Base-by-base conservation (phyloP, 306 rosid species). In the Cicer pinnatifidum region DNA sequence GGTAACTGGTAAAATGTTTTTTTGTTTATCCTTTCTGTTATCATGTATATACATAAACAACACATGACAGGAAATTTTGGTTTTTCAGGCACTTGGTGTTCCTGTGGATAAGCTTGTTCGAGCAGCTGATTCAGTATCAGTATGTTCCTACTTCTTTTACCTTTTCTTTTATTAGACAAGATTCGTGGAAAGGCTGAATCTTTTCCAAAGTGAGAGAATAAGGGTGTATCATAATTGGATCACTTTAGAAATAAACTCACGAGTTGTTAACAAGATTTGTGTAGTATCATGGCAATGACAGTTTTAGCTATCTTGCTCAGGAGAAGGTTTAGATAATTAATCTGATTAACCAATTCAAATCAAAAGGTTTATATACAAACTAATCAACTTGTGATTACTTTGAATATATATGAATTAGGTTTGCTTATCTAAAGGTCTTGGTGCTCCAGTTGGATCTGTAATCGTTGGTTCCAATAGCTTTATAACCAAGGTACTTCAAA, bases 361-460 rank as follows among this genome's bases (percentile, higher is more conserved):
- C 6, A 53, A 53, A 53, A 16, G 33, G 59, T 53, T 8, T 53
- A 3, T 53, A 53, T 16, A 53, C 9, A 48, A 57, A 53, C 20
- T 45, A 52, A 61, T 11, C 16, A 57, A 10, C 6, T 35, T 33
- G 17, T 71, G 44, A 60, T 54, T 73, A n/a, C 15, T 61, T 71
- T 33, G 57, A 84, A 75, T 50, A 54, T 39, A 68, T 39, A 73
- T 68, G 82, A 69, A 84, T 80, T 47, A 93, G 98, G 91, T 89
- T 65, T 93, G 97, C 81, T 84, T 90, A 33, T 91, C 98, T 6
- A 93, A 93, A 83, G 96, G 98, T 59, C 80, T 93, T 10, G 97
- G 97, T 61, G 98, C 98, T 85, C 98, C 98, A 10, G 96, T 89
- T 80, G 98, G 97, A 59, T 84, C 97, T 38, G 84, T 91, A 50